Evolutionary conservation across 495 filamentous ascomycete genomes (phyloP).

Genomic region (Neurospora sp.): DNA sequence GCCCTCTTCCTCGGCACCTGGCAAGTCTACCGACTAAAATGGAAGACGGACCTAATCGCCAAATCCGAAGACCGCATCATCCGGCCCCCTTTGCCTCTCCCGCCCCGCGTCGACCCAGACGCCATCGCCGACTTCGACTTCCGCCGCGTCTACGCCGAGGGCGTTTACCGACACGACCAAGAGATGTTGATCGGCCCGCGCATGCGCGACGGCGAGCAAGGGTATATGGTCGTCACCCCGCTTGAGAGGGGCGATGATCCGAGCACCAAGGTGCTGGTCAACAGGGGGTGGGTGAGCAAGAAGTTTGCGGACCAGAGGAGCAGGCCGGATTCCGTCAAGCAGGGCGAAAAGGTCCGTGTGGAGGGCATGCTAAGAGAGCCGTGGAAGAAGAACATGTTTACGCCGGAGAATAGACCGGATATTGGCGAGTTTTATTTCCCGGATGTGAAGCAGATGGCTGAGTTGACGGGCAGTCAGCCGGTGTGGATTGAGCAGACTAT

Average conservation of each 20-base stretch:
- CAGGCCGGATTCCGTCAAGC: conserved; percentile 49
- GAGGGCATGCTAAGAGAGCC: conserved; percentile 81
- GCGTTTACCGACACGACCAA: conserved; percentile 69
- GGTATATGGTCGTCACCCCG: conserved; percentile 84
- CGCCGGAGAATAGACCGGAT: conserved; percentile 77
- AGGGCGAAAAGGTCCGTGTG: conserved; percentile 54
- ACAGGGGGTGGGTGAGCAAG: conserved; percentile 82
- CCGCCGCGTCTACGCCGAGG: conserved; percentile 69
- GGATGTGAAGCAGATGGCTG: conserved; percentile 90
- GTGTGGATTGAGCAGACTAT: conserved; percentile 97
- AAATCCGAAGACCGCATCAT: conserved; percentile 83
- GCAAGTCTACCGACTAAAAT: conserved; percentile 87
- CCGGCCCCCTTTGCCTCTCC: conserved; percentile 76
- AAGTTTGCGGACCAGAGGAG: conserved; percentile 52
- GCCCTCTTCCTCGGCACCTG: conserved; percentile 85
- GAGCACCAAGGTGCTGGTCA: conserved; percentile 58
- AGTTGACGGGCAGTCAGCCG: conserved; percentile 67
- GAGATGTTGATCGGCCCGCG: conserved; percentile 95
- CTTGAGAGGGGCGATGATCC: conserved; percentile 52
- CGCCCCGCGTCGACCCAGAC: conserved; percentile 65
- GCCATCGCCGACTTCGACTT: conserved; percentile 88
- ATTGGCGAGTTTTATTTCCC: conserved; percentile 87
- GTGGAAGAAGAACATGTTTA: conserved; percentile 96
- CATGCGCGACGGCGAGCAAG: conserved; percentile 78
- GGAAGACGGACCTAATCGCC: conserved; percentile 89